These are phyloP conservation scores for Coemansia sp. DNA, from an alignment of 192 early-diverging fungal genomes.

Conservation along the genomic window DNA sequence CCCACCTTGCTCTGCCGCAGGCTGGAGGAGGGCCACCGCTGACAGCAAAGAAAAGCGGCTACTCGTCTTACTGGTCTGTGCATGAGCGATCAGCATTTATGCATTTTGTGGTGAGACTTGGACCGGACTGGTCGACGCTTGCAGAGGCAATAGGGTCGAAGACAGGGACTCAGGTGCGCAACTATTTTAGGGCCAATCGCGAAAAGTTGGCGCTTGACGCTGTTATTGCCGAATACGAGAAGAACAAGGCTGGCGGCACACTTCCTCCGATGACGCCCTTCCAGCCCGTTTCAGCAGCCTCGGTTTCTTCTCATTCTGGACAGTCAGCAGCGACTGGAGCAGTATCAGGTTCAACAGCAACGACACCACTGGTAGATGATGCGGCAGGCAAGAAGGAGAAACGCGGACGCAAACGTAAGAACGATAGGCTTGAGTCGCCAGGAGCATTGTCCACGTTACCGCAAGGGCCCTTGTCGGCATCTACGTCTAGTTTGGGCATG, in stretches of 20 bases:
- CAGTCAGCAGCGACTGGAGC: slow-evolving; percentile 5
- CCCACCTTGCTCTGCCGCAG: neutral
- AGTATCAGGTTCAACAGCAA: neutral
- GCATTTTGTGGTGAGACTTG: slow-evolving; percentile 61
- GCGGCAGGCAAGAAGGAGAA: slow-evolving; percentile 22
- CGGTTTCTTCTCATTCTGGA: neutral
- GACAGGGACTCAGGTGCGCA: slow-evolving; percentile 80
- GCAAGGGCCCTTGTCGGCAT: neutral
- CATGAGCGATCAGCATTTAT: slow-evolving; percentile 75
- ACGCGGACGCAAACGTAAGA: slow-evolving; percentile 49
- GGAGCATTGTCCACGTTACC: neutral
- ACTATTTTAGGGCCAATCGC: slow-evolving; percentile 71
- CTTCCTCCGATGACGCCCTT: slow-evolving; percentile 30
- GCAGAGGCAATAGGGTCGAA: slow-evolving; percentile 74
- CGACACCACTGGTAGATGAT: slow-evolving; percentile 4
- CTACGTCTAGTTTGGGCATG: slow-evolving; percentile 3
- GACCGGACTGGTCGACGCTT: slow-evolving; percentile 78
- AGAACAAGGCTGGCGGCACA: slow-evolving; percentile 24
- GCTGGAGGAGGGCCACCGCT: slow-evolving; percentile 6
- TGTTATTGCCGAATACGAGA: slow-evolving; percentile 42
- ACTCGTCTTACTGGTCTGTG: slow-evolving; percentile 89
- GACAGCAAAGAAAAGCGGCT: slow-evolving; percentile 53
- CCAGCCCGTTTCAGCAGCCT: slow-evolving; percentile 8
- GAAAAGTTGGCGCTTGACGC: slow-evolving; percentile 57
- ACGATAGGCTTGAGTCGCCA: slow-evolving; percentile 9